Percentiles rank a stretch among this genome's conserved stretches.
These are phyloP conservation scores for Rhodomyrtus psidioides DNA, from an alignment of 441 rosid genomes.

Conservation along the genomic window DNA sequence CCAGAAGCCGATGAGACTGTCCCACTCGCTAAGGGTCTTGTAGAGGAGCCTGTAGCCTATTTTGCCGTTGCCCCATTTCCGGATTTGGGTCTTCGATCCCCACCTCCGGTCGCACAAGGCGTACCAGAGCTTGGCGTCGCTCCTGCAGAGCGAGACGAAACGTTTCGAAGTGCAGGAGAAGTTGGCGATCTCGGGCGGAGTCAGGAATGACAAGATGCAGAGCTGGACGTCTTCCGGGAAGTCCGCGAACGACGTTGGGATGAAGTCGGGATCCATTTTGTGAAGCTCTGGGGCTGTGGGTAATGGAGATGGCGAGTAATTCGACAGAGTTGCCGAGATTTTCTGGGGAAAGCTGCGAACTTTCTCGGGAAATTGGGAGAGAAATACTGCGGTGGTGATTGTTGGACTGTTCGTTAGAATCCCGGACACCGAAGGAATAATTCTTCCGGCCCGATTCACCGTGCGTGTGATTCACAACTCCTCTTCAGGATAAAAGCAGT, in stretches of 20 bases:
- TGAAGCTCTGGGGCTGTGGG: background rate
- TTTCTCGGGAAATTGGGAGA: background rate
- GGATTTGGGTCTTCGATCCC: conserved; percentile 71
- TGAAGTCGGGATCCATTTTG: background rate
- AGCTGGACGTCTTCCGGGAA: conserved; percentile 86
- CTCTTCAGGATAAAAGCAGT: background rate
- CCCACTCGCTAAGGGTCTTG: conserved; percentile 50
- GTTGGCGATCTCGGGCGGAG: conserved; percentile 53
- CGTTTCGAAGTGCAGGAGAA: conserved; percentile 83
- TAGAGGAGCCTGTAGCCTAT: conserved; percentile 58
- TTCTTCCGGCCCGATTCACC: background rate
- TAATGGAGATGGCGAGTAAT: background rate
- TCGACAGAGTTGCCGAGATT: background rate
- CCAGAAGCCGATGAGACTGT: conserved; percentile 89
- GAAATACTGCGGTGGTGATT: background rate
- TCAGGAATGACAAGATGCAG: conserved; percentile 67
- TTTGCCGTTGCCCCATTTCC: conserved; percentile 62
- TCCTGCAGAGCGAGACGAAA: conserved; percentile 43
- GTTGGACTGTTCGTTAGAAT: background rate
- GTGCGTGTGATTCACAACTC: background rate
- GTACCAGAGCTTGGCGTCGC: conserved; percentile 67
- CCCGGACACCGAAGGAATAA: background rate
- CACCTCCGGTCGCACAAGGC: conserved; percentile 67
- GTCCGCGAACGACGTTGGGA: conserved; percentile 34
- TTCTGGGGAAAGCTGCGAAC: background rate